These are phyloP conservation scores for Atkinsonella texensis DNA, from an alignment of 2,329 filamentous ascomycete species.

Conservation along the genomic window DNA sequence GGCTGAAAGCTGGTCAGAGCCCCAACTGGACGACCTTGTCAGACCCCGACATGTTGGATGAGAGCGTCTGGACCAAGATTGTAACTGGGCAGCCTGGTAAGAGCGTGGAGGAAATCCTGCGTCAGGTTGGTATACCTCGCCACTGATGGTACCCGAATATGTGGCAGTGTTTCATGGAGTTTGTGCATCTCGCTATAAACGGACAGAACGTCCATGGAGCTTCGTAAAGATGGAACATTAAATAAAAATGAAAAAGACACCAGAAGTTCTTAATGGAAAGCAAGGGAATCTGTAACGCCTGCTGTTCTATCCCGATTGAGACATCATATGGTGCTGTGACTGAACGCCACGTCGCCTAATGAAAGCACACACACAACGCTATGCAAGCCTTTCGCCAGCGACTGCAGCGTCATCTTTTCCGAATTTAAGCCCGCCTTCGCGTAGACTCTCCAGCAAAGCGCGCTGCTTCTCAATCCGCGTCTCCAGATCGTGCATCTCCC, in stretches of 20 bases:
- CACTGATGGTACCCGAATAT: background rate
- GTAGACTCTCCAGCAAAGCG: constrained; percentile 41
- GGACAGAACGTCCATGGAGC: too few species aligned
- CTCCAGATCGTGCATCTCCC: constrained; percentile 57
- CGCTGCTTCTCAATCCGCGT: constrained; percentile 50
- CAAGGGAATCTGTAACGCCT: background rate
- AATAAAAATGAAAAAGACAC: constrained; percentile 6
- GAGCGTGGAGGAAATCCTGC: constrained; percentile 54
- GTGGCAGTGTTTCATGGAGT: background rate
- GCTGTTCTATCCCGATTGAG: background rate
- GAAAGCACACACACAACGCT: background rate
- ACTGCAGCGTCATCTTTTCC: constrained; percentile 16
- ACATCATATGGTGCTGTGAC: background rate
- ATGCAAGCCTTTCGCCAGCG: constrained; percentile 16
- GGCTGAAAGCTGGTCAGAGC: constrained; percentile 75
- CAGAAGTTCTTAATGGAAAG: background rate
- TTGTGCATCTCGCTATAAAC: background rate
- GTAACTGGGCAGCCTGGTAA: constrained; percentile 51
- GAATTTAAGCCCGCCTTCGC: constrained; percentile 30
- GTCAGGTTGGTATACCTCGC: constrained; percentile 29
- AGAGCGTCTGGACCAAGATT: constrained; percentile 56
- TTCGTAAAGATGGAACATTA: background rate
- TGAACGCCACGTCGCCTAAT: background rate
- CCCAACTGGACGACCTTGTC: constrained; percentile 75
- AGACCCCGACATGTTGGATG: constrained; percentile 43